Conservation (phyloP, 306 rosid species). For the Trifolium pratense region DNA sequence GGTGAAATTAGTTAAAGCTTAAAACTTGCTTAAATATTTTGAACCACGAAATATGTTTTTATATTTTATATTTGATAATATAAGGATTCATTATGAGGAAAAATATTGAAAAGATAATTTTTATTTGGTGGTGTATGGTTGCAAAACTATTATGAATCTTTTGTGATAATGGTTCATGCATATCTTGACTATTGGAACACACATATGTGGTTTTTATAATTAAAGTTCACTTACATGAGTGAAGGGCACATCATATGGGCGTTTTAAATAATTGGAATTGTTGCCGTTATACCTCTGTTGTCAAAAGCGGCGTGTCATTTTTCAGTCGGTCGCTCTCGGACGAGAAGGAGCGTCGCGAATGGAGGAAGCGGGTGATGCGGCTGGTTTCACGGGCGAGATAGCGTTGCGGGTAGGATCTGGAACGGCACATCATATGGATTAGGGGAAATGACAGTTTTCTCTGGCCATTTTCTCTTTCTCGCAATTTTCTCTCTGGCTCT, state of each 20-base stretch:
- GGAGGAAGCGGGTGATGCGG: no score
- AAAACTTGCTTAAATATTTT: not conserved
- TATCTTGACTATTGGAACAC: slow-evolving; percentile 14
- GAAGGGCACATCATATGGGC: not conserved
- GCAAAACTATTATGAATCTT: slow-evolving; percentile 14
- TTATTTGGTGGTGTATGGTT: slow-evolving; percentile 1
- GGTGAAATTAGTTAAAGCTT: not conserved
- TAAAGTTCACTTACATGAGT: not conserved
- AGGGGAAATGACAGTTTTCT: no score
- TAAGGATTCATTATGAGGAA: not conserved
- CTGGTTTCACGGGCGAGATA: no score
- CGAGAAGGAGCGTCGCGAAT: no score
- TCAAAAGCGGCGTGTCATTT: no score
- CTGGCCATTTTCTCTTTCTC: no score
- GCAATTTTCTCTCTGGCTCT: no score
- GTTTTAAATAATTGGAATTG: not conserved
- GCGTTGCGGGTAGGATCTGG: no score
- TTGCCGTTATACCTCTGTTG: not conserved
- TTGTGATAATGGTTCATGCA: slow-evolving; percentile 26
- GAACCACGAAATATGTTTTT: not conserved
- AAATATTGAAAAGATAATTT: not conserved
- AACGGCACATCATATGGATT: no score
- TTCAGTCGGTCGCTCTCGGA: no score
- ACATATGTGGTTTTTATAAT: not conserved
- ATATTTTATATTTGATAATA: not conserved